Evolutionary conservation across 1,139 yeast genomes (phyloP).

Genomic region (Williopsis jadinii): DNA sequence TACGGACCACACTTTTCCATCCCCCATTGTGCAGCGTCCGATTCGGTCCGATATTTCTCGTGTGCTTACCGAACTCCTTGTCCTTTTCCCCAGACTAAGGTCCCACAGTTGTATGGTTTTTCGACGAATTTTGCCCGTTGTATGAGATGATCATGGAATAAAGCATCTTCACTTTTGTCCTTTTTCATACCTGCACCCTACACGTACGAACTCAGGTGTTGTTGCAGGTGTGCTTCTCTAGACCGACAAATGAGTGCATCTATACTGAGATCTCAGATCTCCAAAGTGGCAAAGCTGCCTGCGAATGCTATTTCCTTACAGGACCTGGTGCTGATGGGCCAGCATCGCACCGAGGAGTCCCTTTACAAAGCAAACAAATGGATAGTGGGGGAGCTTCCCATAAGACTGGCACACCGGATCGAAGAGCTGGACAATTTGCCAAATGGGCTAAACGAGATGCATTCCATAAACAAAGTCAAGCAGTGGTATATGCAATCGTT

Average conservation of each 20-base stretch:
- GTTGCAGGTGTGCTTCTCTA: no score
- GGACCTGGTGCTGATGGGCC: slow-evolving; percentile 93
- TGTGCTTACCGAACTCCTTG: no score
- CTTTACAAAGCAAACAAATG: slow-evolving; percentile 80
- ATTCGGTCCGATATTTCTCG: no score
- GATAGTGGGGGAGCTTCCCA: slow-evolving; percentile 82
- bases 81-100: no score
- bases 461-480: slow-evolving; percentile 68
- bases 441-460: slow-evolving; percentile 62
- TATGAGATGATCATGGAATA: no score
- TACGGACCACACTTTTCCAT: no score
- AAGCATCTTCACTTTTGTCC: no score
- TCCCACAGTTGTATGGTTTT: no score
- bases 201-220: no score
- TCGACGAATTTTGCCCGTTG: no score
- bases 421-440: slow-evolving; percentile 81
- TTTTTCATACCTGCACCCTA: no score
- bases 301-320: slow-evolving; percentile 81
- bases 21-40: no score
- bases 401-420: slow-evolving; percentile 78
- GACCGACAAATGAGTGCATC: slow-evolving; percentile 1
- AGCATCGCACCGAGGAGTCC: slow-evolving; percentile 69
- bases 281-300: slow-evolving; percentile 60
- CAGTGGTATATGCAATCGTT: slow-evolving; percentile 92
- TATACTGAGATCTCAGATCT: slow-evolving; percentile 26